Percentiles rank a stretch among this genome's conserved stretches.
Evolutionary conservation across 352 stramenopile genomes (phyloP).

Genomic region (Vaucheria bursata): DNA sequence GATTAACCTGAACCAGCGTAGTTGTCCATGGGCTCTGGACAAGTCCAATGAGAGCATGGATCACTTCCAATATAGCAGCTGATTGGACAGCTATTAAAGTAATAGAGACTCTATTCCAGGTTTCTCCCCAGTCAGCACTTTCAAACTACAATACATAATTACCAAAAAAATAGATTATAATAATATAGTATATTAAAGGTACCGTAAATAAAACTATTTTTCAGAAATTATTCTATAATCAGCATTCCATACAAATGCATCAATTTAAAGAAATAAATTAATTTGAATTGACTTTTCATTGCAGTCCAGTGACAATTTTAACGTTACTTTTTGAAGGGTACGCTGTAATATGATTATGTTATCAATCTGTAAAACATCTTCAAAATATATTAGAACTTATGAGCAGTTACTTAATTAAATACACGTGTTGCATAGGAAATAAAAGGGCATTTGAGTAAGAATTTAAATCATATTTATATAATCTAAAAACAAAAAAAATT

Average conservation of each 20-base stretch:
- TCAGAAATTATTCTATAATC: neutral
- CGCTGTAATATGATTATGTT: no score
- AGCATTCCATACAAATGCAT: neutral
- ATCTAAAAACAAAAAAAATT: no score
- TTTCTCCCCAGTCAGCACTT: neutral
- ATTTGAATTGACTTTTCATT: neutral
- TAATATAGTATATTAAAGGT: no score
- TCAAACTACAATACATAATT: neutral
- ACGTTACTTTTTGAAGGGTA: neutral
- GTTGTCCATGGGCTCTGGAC: conserved; percentile 88
- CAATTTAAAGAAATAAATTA: neutral
- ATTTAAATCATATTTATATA: no score
- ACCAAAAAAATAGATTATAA: neutral
- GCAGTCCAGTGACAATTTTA: conserved; percentile 2
- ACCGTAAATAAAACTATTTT: neutral
- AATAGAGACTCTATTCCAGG: neutral
- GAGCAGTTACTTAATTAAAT: no score
- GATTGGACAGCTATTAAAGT: neutral
- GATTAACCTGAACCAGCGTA: conserved; percentile 68
- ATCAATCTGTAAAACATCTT: no score
- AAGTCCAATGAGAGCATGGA: conserved; percentile 85
- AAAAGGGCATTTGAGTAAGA: no score
- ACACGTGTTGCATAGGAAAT: no score
- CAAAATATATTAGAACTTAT: no score
- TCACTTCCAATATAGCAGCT: conserved; percentile 65